Percentiles rank a stretch among this genome's conserved stretches.
Evolutionary conservation across 768 basidiomycete genomes (phyloP).

Genomic region (Boletus bicolor): DNA sequence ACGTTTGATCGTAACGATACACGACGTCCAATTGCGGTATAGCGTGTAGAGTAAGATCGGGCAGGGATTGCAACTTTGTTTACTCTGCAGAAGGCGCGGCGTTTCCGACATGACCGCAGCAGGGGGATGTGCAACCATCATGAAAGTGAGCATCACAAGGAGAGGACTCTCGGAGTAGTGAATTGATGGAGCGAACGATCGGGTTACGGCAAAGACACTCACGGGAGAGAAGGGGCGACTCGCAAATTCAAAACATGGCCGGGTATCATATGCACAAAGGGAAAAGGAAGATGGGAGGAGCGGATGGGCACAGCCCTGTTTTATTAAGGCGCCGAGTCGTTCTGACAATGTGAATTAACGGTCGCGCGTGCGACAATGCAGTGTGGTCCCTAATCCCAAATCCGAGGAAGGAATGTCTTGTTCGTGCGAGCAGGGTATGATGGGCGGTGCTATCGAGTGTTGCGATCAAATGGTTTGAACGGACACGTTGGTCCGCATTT

Average conservation of each 20-base stretch:
- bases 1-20: conserved; percentile 17
- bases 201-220: not conserved
- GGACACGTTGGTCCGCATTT: not conserved
- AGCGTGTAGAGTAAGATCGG: not conserved
- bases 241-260: not conserved
- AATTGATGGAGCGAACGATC: conserved; percentile 1
- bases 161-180: not conserved
- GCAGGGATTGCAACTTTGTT: not conserved
- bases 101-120: not conserved
- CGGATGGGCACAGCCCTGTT: conserved; percentile 14
- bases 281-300: not conserved
- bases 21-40: conserved; percentile 5
- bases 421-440: not conserved
- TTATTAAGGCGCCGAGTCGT: conserved; percentile 10
- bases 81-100: not conserved
- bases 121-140: not conserved
- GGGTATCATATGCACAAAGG: not conserved
- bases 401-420: not conserved
- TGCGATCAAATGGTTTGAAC: conserved; percentile 4
- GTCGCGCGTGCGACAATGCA: conserved; percentile 6
- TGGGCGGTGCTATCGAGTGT: conserved; percentile 3
- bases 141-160: not conserved
- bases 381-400: not conserved
- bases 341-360: not conserved
- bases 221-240: not conserved